Percentiles rank a stretch among this genome's conserved stretches.
These are phyloP conservation scores for Morella rubra DNA, from an alignment of 306 rosid genomes.

Conservation along the genomic window DNA sequence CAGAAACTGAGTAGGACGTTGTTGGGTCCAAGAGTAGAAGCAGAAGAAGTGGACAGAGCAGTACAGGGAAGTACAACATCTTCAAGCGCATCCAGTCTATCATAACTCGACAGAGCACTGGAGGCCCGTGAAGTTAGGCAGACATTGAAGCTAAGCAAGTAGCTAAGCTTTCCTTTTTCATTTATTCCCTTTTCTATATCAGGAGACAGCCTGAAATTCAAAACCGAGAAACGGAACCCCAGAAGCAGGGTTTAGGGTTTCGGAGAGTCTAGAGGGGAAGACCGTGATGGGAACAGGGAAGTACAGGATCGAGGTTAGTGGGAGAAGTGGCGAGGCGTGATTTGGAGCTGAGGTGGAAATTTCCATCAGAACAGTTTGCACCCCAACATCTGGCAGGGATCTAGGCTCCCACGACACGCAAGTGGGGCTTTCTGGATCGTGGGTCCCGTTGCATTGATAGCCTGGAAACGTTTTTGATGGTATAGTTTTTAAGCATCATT, in stretches of 20 bases:
- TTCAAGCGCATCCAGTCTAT: background rate
- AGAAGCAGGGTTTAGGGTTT: conserved; percentile 30
- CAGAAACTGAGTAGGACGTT: conserved; percentile 48
- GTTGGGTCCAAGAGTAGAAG: conserved; percentile 25
- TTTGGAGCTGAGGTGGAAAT: conserved; percentile 5
- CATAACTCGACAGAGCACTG: background rate
- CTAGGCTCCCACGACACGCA: background rate
- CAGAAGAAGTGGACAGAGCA: conserved; percentile 30
- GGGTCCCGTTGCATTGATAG: background rate
- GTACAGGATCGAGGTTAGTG: background rate
- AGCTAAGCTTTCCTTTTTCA: background rate
- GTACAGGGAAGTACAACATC: conserved; percentile 30
- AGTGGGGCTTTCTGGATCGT: background rate
- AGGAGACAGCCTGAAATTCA: background rate
- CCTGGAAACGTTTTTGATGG: background rate
- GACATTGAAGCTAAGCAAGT: background rate
- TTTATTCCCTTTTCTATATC: too few relatives aligned
- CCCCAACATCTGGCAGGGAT: background rate
- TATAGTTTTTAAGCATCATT: too few relatives aligned
- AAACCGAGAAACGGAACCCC: background rate
- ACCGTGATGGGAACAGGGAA: background rate
- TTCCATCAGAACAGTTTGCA: background rate
- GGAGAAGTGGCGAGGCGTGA: conserved; percentile 17
- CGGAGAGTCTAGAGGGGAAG: background rate
- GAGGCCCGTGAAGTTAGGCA: background rate